Conservation (phyloP, 768 basidiomycete species). For the Suillus lakei region DNA sequence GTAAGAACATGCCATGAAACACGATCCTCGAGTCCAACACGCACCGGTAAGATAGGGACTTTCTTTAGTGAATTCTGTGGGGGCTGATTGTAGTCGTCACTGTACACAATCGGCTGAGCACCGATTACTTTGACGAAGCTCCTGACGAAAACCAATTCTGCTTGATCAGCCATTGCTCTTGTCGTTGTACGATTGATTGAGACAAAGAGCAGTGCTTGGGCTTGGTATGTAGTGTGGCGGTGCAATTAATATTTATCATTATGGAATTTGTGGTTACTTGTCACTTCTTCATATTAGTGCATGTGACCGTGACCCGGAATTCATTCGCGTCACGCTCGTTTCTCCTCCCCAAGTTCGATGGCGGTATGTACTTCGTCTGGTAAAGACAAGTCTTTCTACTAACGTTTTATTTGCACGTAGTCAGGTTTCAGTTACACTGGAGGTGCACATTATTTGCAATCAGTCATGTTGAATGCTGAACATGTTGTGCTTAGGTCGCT, state of each 20-base stretch:
- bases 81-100: constrained; percentile 79
- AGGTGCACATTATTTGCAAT: constrained; percentile 42
- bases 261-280: background rate
- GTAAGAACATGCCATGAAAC: constrained; percentile 13
- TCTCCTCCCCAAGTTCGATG: constrained; percentile 32
- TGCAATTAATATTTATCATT: constrained; percentile 9
- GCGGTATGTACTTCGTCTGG: constrained; percentile 34
- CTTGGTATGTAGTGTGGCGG: background rate
- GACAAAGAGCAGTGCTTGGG: constrained; percentile 2
- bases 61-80: constrained; percentile 67
- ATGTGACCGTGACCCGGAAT: constrained; percentile 19
- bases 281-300: background rate
- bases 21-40: constrained; percentile 25
- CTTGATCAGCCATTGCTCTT: constrained; percentile 55
- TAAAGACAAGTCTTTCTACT: constrained; percentile 11
- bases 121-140: constrained; percentile 67
- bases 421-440: constrained; percentile 71
- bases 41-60: constrained; percentile 71
- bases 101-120: constrained; percentile 68
- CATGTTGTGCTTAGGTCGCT: constrained; percentile 56
- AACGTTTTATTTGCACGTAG: constrained; percentile 36
- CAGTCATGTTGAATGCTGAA: background rate
- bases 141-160: constrained; percentile 65
- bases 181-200: background rate
- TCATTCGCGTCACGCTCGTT: constrained; percentile 22